These are phyloP conservation scores for Fusarium sublunatum DNA, from an alignment of 2,329 filamentous ascomycete genomes.

Conservation along the genomic window DNA sequence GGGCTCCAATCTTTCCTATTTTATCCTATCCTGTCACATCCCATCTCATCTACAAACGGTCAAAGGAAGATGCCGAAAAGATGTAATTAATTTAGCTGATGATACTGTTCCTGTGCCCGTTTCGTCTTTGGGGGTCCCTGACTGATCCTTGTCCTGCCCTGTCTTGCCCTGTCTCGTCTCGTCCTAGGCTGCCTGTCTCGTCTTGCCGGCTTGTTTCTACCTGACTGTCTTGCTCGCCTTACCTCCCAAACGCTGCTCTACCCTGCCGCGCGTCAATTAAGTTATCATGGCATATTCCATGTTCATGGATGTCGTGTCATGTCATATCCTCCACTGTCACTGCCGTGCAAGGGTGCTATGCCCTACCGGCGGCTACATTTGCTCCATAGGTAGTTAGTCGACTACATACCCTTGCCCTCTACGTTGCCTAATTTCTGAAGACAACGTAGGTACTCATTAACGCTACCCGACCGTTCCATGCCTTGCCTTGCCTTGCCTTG, in stretches of 20 bases:
- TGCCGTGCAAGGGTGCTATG: neutral
- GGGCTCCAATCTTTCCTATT: conserved; percentile 10
- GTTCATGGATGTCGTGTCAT: neutral
- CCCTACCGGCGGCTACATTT: conserved; percentile 11
- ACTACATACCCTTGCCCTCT: conserved; percentile 5
- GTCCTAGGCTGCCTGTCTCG: too few relatives aligned
- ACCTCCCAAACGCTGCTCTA: conserved; percentile 12
- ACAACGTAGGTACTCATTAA: neutral
- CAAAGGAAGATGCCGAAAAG: conserved; percentile 21
- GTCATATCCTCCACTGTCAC: conserved; percentile 3
- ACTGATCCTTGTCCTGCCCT: conserved; percentile 26
- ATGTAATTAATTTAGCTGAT: conserved; percentile 11
- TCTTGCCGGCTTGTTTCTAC: too few relatives aligned
- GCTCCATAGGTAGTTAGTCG: conserved; percentile 1
- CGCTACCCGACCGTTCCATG: neutral
- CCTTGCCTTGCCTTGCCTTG: too few relatives aligned
- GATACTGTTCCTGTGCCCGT: conserved; percentile 16
- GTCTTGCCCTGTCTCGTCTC: neutral
- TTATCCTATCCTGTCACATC: neutral
- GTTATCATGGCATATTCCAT: conserved; percentile 24
- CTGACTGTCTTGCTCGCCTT: too few relatives aligned
- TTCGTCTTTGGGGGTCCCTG: conserved; percentile 11
- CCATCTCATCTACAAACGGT: conserved; percentile 20
- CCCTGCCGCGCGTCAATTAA: conserved; percentile 35
- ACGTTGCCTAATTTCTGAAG: conserved; percentile 12